These are phyloP conservation scores for Ceratocystis ficicola DNA, from an alignment of 2,329 filamentous ascomycete genomes.

Conservation along the genomic window DNA sequence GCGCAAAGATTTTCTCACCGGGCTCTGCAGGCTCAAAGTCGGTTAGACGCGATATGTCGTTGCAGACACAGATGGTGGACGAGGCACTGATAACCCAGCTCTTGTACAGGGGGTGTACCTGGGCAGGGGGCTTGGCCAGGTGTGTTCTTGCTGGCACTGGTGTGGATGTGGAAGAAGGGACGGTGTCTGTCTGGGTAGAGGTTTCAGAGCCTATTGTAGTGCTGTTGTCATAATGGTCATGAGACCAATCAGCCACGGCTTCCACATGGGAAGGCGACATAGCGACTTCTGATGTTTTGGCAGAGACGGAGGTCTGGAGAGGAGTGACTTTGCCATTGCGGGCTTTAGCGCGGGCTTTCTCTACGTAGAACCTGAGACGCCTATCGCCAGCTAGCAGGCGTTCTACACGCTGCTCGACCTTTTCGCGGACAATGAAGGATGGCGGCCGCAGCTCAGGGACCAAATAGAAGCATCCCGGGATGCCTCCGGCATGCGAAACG, in stretches of 20 bases:
- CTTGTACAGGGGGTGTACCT: conserved; percentile 16
- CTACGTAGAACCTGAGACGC: conserved; percentile 7
- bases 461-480: conserved; percentile 18
- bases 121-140: neutral
- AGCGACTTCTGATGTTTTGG: neutral
- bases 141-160: neutral
- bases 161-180: neutral
- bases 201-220: neutral
- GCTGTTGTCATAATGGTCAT: neutral
- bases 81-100: conserved; percentile 22
- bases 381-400: neutral
- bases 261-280: neutral
- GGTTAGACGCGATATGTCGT: conserved; percentile 13
- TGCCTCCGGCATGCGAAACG: conserved; percentile 16
- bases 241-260: neutral
- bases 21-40: conserved; percentile 16
- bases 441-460: conserved; percentile 18
- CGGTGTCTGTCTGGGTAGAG: neutral
- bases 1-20: conserved; percentile 13
- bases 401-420: conserved; percentile 8
- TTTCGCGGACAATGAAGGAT: conserved; percentile 9
- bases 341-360: conserved; percentile 14
- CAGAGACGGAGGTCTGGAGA: neutral
- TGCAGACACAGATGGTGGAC: conserved; percentile 19
- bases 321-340: neutral